Base-by-base conservation (phyloP, 805 yeast species). In the Myxozyma udenii region DNA sequence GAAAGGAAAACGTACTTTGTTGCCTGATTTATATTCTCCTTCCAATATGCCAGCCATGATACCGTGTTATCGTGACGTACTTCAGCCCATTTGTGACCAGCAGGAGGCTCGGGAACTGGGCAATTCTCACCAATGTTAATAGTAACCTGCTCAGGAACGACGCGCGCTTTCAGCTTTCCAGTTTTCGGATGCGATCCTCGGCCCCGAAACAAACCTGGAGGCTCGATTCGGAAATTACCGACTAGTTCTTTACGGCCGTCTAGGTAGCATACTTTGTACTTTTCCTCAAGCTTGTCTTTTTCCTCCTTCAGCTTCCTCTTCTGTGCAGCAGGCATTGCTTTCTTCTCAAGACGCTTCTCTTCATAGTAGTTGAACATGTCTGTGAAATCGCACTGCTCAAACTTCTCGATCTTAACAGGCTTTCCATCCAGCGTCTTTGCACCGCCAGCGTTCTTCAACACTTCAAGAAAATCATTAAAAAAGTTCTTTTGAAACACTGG, bases 111-210 rank as follows among this genome's bases (percentile, higher is more conserved):
- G 1, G 98, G 98, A 1, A 88, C 72, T 18, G 77, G 74, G 0
- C 83, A 85, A 18, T 78, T 87, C 59, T 77, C 75, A 50, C 95
- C 84, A 55, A 91, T 73, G 66, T 91, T 91, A 55, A 91, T 71
- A 0, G 91, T 85, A 41, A 91, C 85, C 62, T 87, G 93, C 70
- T 91, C 97, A 1, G 98, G 96, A 48, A 68, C 68, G 14, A 91
- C 96, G 58, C 98, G 78, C 62, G 84, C 79, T 67, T 91, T 91
- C 51, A 89, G 71, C 66, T 84, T 87, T 39, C 98, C 98, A 1
- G 97, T 90, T 68, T 86, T 88, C 16, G 98, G 98, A 68, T 90
- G 98, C 0, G 91, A 89, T 64, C 97, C 98, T 68, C 98, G 85
- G 40, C 98, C 98, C 68, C 97, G 77, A 66, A 90, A 91, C 49